Base-by-base conservation (phyloP, 345 rosid genomes). In the Citrus medica region DNA sequence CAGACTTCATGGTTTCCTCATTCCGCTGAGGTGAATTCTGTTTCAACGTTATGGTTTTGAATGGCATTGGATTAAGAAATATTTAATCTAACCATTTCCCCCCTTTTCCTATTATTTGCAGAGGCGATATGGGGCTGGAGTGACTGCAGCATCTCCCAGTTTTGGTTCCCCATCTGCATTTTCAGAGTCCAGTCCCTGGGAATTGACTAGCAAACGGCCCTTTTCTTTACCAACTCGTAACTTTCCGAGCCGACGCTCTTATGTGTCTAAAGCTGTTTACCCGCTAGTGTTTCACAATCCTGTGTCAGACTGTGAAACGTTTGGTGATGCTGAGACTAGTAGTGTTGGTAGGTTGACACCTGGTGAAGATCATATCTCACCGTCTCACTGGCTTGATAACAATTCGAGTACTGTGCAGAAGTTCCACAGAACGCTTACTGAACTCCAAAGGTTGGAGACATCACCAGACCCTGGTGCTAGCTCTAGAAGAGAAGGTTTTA, bases 251-350 rank as follows among this genome's bases (percentile, higher is more conserved):
- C 84, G 81, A 38, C 87, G 89, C 73, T 81, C 93, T 79, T 83
- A 88, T 85, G 78, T 79, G 76, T 87, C 93, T 61, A 91, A 89
- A 86, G 88, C 95, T 59, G 90, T 91, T 77, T 91, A 87, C 60
- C 94, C 98, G 8, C 80, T 84, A 70, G 84, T 93, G 76, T 95
- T 90, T 79, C 85, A 85, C 84, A 95, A 95, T 83, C 97, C 97
- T 4, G 95, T 90, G 58, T 93, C 98, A 37, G 92, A 92, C 42
- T 86, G 86, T 42, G 93, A 87, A 81, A 84, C 79, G 72, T 78
- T 73, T 69, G 85, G 85, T 62, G 88, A 85, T 66, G 83, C 84
- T 59, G 91, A 86, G 51, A 42, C 67, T 27, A 83, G 82, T 83
- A 87, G 87, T 74, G 56, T 80, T 17, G 83, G 82, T 60, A 85